A percentile compares a stretch with the other conserved stretches of the same genome.
Evolutionary conservation across 768 basidiomycete species (phyloP).

Genomic region (Lactifluus piperatus): DNA sequence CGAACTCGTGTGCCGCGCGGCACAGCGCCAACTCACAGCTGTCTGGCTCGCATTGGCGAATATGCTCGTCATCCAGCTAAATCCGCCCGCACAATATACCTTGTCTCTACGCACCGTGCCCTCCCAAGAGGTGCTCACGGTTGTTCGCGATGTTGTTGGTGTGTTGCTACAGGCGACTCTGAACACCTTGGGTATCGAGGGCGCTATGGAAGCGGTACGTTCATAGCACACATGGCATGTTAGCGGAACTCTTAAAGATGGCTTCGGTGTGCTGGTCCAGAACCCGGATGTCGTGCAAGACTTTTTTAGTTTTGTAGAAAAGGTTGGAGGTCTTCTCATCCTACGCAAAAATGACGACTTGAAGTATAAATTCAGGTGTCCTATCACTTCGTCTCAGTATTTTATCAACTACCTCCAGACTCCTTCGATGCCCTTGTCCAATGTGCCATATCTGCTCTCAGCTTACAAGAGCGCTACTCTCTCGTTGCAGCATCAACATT

Average conservation of each 20-base stretch:
- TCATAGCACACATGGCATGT: background rate
- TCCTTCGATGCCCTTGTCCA: slow-evolving; percentile 61
- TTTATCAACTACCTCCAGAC: slow-evolving; percentile 56
- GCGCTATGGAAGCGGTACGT: slow-evolving; percentile 63
- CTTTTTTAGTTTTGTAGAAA: slow-evolving; percentile 78
- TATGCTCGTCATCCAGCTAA: slow-evolving; percentile 74
- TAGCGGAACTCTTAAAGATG: background rate
- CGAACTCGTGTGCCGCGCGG: slow-evolving; percentile 66
- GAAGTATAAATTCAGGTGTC: slow-evolving; percentile 29
- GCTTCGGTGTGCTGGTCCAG: slow-evolving; percentile 30
- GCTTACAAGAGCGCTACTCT: slow-evolving; percentile 78
- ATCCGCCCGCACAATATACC: slow-evolving; percentile 51
- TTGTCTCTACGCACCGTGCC: slow-evolving; percentile 44
- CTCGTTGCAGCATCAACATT: slow-evolving; percentile 77
- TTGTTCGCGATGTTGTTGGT: slow-evolving; percentile 48
- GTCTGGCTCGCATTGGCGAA: slow-evolving; percentile 80
- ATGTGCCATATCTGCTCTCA: slow-evolving; percentile 56
- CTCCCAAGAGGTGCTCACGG: slow-evolving; percentile 42
- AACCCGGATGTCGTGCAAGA: slow-evolving; percentile 89
- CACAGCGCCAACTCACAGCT: slow-evolving; percentile 62
- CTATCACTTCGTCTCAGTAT: slow-evolving; percentile 49
- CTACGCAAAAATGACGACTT: background rate
- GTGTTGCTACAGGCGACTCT: slow-evolving; percentile 53
- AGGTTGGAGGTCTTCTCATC: slow-evolving; percentile 34
- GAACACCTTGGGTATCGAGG: slow-evolving; percentile 41